These are phyloP conservation scores for Podospora pseudoanserina DNA, from an alignment of 495 filamentous ascomycete species.

Conservation along the genomic window DNA sequence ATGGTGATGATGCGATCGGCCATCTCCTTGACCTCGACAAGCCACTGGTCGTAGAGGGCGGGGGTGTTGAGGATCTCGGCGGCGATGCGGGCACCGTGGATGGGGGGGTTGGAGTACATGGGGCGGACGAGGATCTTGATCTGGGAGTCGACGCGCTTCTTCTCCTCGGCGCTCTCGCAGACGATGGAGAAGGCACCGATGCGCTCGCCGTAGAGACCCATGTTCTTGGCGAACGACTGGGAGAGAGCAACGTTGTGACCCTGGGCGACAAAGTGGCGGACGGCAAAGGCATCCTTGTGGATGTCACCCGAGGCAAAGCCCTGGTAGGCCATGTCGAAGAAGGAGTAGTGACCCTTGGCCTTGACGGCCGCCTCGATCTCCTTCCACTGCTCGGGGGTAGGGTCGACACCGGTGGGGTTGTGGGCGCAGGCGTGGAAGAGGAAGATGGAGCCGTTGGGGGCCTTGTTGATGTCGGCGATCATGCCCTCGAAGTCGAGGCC, in stretches of 20 bases:
- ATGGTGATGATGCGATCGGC: constrained; percentile 98
- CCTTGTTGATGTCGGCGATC: constrained; percentile 83
- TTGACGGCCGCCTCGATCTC: constrained; percentile 87
- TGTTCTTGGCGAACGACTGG: constrained; percentile 99
- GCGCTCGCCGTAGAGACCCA: constrained; percentile 99
- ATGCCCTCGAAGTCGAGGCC: constrained; percentile 96
- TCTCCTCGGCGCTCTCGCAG: constrained; percentile 79
- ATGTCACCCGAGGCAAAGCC: constrained; percentile 94
- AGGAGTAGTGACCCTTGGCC: constrained; percentile 83
- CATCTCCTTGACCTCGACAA: constrained; percentile 96
- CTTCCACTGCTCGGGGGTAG: constrained; percentile 88
- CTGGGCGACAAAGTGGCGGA: constrained; percentile 86
- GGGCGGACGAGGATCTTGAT: constrained; percentile 97
- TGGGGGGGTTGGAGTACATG: constrained; percentile 95
- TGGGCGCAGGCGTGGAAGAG: constrained; percentile 96
- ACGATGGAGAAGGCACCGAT: constrained; percentile 95
- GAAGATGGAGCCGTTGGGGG: constrained; percentile 81
- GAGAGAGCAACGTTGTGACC: constrained; percentile 85
- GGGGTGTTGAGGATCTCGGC: constrained; percentile 88
- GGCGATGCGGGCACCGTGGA: constrained; percentile 93
- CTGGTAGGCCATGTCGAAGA: constrained; percentile 99
- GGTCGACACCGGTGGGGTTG: constrained; percentile 98
- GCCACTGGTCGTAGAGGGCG: constrained; percentile 86
- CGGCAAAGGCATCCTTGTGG: constrained; percentile 85
- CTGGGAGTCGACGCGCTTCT: constrained; percentile 94